Evolutionary conservation across 2,329 filamentous ascomycete genomes (phyloP).

Genomic region (Sporothrix brasiliensis): DNA sequence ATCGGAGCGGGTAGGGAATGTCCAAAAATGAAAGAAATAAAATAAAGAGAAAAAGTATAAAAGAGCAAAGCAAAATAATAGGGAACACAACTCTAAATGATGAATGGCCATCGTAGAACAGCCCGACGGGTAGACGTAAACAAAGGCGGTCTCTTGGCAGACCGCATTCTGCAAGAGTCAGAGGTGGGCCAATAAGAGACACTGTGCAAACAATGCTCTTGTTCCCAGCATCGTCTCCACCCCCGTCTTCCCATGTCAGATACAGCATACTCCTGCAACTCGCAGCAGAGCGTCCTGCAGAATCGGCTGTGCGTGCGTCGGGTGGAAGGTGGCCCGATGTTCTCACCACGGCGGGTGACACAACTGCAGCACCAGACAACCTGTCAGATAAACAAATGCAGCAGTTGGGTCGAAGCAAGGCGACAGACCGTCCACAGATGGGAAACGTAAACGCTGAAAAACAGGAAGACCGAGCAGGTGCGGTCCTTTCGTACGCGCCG

Average conservation of each 20-base stretch:
- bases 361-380: neutral
- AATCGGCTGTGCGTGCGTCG: constrained; percentile 20
- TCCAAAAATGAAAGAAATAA: neutral
- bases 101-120: constrained; percentile 14
- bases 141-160: constrained; percentile 21
- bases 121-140: constrained; percentile 13
- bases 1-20: constrained; percentile 10
- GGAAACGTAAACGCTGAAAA: neutral
- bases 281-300: constrained; percentile 19
- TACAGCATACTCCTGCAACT: neutral
- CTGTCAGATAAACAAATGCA: constrained; percentile 23
- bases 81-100: constrained; percentile 25
- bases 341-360: neutral
- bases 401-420: constrained; percentile 2
- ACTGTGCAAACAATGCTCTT: neutral
- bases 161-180: neutral
- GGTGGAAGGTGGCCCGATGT: neutral
- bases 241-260: constrained; percentile 16
- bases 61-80: neutral
- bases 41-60: neutral
- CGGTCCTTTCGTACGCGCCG: neutral
- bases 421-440: neutral
- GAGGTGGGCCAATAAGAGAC: no score
- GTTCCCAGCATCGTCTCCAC: constrained; percentile 11
- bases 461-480: neutral